Evolutionary conservation across 768 basidiomycete genomes (phyloP), one percentile per base, ranked within the genome.

Genomic region (Suillus bovinus): DNA sequence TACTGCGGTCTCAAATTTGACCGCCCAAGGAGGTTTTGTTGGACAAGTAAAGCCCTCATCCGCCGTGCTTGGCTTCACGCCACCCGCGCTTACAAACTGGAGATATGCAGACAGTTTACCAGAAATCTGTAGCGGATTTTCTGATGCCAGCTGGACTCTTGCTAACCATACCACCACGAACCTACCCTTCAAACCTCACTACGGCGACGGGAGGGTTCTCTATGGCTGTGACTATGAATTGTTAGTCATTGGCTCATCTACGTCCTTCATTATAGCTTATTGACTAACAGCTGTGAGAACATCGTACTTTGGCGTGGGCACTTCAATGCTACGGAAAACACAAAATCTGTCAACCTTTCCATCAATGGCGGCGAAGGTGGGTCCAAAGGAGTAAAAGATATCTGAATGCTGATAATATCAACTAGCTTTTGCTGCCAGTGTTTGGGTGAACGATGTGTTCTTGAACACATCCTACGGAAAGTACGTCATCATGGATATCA

Each of bases 211-310:
- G 1, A 79, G 89, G 41, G 77, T 93, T n/a, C 75, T 94, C 33
- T 93, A 91, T 72, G 91, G 90, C 1, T 93, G 91, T 69, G 93
- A 94, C 73, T 94, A 94, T 72, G 89, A 86, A 61, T 94, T 87
- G 91, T 93, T 63, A 73, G 88, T 73, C 47, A 44, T 38, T 31
- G 34, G 17, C 27, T 44, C 36, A 38, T 20, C 22, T 47, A 34
- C n/a, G n/a, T 36, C 44, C 68, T 42, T 70, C 55, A 54, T 41
- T 27, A 50, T 41, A 22, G 54, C 46, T 52, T 17, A 59, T 47
- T 6, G 56, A 24, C 52, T 13, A 17, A 63, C 44, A 93, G 92
- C 76, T 93, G 92, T 65, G 92, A 94, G 74, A 92, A 92, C 68
- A 79, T 83, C 7, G 88, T 93, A 34, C 77, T 94, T 16, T 94